Base-by-base conservation (phyloP, 306 rosid genomes). In the Cucumis cinereus region DNA sequence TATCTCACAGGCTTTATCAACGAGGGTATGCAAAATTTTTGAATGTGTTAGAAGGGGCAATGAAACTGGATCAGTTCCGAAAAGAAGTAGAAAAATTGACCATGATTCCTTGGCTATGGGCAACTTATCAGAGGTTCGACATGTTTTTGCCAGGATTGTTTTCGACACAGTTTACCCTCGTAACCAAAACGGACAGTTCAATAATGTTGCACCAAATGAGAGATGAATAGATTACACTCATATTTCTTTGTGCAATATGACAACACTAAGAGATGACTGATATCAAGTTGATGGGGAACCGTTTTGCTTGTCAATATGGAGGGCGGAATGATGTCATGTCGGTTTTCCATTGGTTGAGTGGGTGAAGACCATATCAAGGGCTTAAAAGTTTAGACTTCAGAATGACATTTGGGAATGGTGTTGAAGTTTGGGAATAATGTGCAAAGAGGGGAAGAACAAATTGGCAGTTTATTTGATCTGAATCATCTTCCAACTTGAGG, bases 101-200 rank as follows among this genome's bases (percentile, higher is more conserved):
- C 64, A 77, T 6, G 75, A 80, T 3, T 77, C 75, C 26, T 60
- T 80, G 82, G 80, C 82, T 33, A 59, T 33, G 69, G 87, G 87
- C 20, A 36, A 36, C 80, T 68, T 78, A 84, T 61, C 77, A 35
- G 87, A 77, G 80, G 78, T 84, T 59, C 84, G 61, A 61, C 82
- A 78, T 49, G 26, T 61, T 57, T 84, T 84, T 80, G 87, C 87
- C 20, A 67, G 82, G 33, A 72, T 84, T 40, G 84, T 84, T 68
- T 41, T 80, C 15, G 60, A 83, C 43, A 84, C 87, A 9, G 68
- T 84, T 38, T 80, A 70, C 70, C 84, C 84, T 58, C 61, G 33
- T 58, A 77, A 70, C 28, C 26, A 13, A 54, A 80, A 80, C 75
- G 23, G 55, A 47, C 56, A 23, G 74, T 22, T 69, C 20, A 45